phyloP scores from a whole-genome alignment of 2,329 filamentous ascomycete species.

The Clonostachys byssicola region DNA sequence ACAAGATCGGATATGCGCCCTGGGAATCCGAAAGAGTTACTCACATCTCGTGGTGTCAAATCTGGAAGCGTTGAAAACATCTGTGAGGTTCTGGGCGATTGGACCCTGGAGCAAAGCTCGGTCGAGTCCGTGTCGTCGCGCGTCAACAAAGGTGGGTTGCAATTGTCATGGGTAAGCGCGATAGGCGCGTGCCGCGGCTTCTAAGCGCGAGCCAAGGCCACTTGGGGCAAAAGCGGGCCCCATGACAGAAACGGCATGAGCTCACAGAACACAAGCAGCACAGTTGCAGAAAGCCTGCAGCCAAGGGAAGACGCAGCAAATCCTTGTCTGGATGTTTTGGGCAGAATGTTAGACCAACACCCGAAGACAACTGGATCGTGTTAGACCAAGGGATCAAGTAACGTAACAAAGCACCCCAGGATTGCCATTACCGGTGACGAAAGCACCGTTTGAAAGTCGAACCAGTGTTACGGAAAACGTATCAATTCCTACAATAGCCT shows the following conservation, averaged over 20 bases:
- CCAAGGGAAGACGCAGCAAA: too few species aligned
- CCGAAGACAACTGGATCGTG: too few species aligned
- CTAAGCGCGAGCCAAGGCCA: slow-evolving; percentile 3
- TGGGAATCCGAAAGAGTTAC: slow-evolving; percentile 12
- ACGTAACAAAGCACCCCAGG: too few species aligned
- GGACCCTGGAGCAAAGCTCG: background rate
- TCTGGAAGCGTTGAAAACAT: slow-evolving; percentile 64
- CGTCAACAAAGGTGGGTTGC: slow-evolving; percentile 7
- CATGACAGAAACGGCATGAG: too few species aligned
- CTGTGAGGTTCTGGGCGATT: slow-evolving; percentile 6
- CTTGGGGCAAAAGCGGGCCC: background rate
- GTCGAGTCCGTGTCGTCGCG: slow-evolving; percentile 2
- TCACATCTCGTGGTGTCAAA: slow-evolving; percentile 67
- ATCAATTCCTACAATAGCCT: too few species aligned
- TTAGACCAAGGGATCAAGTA: background rate
- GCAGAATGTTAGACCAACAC: too few species aligned
- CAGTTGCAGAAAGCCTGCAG: background rate
- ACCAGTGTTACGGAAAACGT: too few species aligned
- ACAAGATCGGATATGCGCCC: background rate
- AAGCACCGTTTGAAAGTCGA: too few species aligned
- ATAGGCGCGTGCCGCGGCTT: too few species aligned
- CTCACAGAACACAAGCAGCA: background rate
- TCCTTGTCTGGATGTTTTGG: too few species aligned
- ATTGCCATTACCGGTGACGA: too few species aligned
- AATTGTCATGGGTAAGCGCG: background rate